Evolutionary conservation across 176 grass and related monocot genomes (phyloP), one percentile per base, ranked within the genome.

Genomic region (Alloteropsis semialata): DNA sequence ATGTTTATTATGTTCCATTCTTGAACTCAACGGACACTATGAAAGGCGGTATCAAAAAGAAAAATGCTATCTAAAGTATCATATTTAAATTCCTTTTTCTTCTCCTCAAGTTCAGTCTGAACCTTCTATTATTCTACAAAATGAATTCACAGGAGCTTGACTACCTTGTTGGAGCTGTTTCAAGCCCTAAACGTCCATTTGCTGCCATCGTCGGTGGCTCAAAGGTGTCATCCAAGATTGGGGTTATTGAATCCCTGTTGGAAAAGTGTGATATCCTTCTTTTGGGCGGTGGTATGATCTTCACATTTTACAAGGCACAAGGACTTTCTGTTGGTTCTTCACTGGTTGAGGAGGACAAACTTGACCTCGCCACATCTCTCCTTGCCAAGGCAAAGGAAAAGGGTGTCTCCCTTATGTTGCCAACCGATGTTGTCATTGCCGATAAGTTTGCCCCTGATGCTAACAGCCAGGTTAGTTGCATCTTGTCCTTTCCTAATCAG

Each of bases 281-380:
- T 79, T 75, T 93, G 79, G 91, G 91, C 45, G 91, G 91, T 76
- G 91, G 91, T 76, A 93, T 93, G 91, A 93, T 93, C 78, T 93
- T 93, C 74, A 93, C 91, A 65, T 93, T 93, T 83, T 93, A 93
- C 91, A 93, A 93, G 62, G 91, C 91, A 80, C 91, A 93, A 83
- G 88, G 91, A 29, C 78, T 90, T 17, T 83, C 91, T 50, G 88
- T 93, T 38, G 91, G 91, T 76, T 19, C 85, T 80, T 93, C 91
- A n/a, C 85, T 93, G 74, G 91, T 93, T 51, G 91, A 93, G 79
- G 82, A 90, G 39, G 91, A 93, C 70, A 93, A 90, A 76, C 91
- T 93, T 58, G 88, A 90, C 19, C 88, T 93, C 25, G 88, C 91
- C 38, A 76, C 88, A 75, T 58, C 91, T 56, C 91, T 93, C 43